Evolutionary conservation across 75 land plant species (phyloP), one percentile per base, ranked within the genome.

Genomic region (Azolla pinnata): DNA sequence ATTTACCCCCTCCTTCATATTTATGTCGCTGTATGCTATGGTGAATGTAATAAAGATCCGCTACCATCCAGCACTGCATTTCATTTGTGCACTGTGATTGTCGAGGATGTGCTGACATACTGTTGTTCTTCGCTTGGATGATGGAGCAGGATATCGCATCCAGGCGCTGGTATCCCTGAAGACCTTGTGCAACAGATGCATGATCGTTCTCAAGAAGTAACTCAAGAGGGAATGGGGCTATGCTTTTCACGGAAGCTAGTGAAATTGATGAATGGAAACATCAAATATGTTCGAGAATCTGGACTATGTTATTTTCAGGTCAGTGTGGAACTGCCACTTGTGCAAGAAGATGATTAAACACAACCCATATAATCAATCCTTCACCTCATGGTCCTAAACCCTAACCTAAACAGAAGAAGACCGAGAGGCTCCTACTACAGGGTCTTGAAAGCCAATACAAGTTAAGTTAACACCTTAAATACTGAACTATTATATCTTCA

Each of bases 241-340:
- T 60, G 79, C 0, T 74, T 88, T 58, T 79, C 87, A 63, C 72
- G 89, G 57, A 88, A 91, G 47, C 76, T 91, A 26, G 77, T 91
- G 51, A 87, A 69, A 71, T 79, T 91, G 17, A 91, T 91, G 97
- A 87, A 84, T 50, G 97, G 95, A 0, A 86, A 87, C 33, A 83
- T 88, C 4, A 73, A 76, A 27, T 91, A 91, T 61, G 59, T 88
- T 25, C 69, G 80, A 38, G 97, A 84, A 66, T 71, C 83, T 3
- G 73, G 72, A 27, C 16, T 27, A 79, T 64, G 44, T 67, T 75
- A 35, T 70, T 87, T 91, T 68, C 77, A 82, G 32, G 58, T 91
- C 18, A 63, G 52, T 26, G 68, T 84, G 4, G 97, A 91, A 52
- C 84, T 91, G 5, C 86, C 93, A 1, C 63, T 75, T 10, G 81